Conservation (phyloP, 2,329 filamentous ascomycete species). For the Biscogniauxia mediterranea region DNA sequence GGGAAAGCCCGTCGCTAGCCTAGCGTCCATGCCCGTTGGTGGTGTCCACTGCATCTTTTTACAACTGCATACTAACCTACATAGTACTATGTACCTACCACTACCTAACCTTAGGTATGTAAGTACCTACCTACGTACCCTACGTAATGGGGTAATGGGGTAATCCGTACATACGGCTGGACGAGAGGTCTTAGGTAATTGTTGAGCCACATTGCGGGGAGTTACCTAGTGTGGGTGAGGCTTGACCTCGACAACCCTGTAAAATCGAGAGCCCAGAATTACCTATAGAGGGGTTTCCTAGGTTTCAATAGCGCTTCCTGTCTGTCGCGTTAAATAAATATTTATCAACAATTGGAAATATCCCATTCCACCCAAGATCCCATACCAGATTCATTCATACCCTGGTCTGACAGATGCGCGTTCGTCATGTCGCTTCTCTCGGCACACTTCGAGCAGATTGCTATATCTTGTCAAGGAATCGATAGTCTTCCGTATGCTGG, state of each 20-base stretch:
- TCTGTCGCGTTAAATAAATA: not conserved
- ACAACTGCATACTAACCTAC: too few relatives aligned
- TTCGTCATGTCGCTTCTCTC: conserved; percentile 64
- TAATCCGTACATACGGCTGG: too few relatives aligned
- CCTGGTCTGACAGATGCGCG: conserved; percentile 1
- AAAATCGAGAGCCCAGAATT: not conserved
- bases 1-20: not conserved
- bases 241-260: not conserved
- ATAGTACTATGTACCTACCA: too few relatives aligned
- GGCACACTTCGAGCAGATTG: conserved; percentile 74
- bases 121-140: too few relatives aligned
- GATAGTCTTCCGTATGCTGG: conserved; percentile 67
- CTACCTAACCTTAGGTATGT: too few relatives aligned
- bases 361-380: not conserved
- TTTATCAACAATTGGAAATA: not conserved
- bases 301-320: not conserved
- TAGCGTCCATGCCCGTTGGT: too few relatives aligned
- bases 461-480: conserved; percentile 73
- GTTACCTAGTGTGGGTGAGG: not conserved
- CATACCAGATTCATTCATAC: too few relatives aligned
- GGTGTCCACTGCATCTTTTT: too few relatives aligned
- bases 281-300: not conserved
- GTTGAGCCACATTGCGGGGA: not conserved
- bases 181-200: not conserved
- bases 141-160: too few relatives aligned